phyloP scores from a whole-genome alignment of 169 alveolate genomes.

The Plasmodium fragile region DNA sequence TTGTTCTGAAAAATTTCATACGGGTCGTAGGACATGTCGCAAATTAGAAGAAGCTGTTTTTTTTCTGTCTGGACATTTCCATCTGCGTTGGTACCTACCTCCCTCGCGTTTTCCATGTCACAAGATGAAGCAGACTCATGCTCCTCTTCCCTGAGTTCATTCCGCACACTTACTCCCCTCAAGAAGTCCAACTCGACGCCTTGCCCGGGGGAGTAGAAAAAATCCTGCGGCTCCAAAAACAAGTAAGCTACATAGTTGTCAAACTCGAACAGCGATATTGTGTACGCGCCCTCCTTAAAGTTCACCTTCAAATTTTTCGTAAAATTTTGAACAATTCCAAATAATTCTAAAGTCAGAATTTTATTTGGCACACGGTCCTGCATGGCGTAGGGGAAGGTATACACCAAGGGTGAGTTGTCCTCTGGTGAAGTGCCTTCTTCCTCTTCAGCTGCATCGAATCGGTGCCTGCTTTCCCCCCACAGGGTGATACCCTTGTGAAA shows the following conservation, averaged over 20 bases:
- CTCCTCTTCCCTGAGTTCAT: not conserved
- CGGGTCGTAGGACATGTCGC: slow-evolving; percentile 41
- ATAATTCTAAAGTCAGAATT: slow-evolving; percentile 49
- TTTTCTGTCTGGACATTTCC: not conserved
- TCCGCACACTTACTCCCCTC: not conserved
- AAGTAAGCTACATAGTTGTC: slow-evolving; percentile 67
- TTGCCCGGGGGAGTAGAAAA: slow-evolving; percentile 36
- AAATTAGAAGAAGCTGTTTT: slow-evolving; percentile 24
- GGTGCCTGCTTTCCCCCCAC: slow-evolving; percentile 9
- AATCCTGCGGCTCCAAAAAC: slow-evolving; percentile 46
- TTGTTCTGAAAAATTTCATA: slow-evolving; percentile 59
- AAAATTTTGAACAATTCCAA: slow-evolving; percentile 26
- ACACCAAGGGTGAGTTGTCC: not conserved
- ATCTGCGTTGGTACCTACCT: not conserved
- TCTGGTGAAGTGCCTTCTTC: not conserved
- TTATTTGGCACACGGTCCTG: not conserved
- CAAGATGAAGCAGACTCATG: not conserved
- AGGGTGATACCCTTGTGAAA: slow-evolving; percentile 24
- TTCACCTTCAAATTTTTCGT: slow-evolving; percentile 47
- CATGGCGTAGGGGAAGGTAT: not conserved
- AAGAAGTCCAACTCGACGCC: not conserved
- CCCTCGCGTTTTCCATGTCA: not conserved
- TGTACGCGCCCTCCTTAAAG: slow-evolving; percentile 30
- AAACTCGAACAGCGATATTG: slow-evolving; percentile 37
- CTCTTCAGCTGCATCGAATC: not conserved